Conservation (phyloP, 2,329 filamentous ascomycete genomes). For the Hymenoscyphus infarciens region DNA sequence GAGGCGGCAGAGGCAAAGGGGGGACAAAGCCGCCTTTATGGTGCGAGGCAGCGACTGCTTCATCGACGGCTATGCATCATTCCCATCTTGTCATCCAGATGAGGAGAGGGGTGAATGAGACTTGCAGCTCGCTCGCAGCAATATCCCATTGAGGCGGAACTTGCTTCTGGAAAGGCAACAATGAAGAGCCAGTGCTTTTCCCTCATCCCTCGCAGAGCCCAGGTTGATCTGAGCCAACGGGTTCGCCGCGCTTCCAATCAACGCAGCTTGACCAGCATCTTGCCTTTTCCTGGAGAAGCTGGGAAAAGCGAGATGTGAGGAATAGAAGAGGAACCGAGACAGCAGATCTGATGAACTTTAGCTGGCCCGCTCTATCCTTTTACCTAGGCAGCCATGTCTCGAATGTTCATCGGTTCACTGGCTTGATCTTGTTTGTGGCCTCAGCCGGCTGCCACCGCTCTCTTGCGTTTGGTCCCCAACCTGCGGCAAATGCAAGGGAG, state of each 20-base stretch:
- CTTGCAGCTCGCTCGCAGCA: constrained; percentile 6
- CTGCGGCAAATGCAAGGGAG: constrained; percentile 1
- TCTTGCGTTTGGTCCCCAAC: constrained; percentile 5
- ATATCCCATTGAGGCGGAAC: constrained; percentile 6
- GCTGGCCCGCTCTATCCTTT: background rate
- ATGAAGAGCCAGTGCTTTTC: background rate
- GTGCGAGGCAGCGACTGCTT: constrained; percentile 4
- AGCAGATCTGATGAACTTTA: background rate
- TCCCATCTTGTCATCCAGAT: constrained; percentile 5
- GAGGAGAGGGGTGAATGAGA: constrained; percentile 20
- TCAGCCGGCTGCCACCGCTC: background rate
- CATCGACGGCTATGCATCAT: constrained; percentile 9
- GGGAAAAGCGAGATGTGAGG: constrained; percentile 9
- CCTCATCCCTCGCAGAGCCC: background rate
- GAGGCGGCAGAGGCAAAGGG: background rate
- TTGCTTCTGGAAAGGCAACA: constrained; percentile 19
- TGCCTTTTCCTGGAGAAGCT: constrained; percentile 2
- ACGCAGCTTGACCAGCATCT: background rate
- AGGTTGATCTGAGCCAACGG: background rate
- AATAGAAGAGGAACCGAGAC: background rate
- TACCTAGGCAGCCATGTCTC: background rate
- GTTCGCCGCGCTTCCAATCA: background rate
- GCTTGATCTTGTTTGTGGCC: constrained; percentile 4
- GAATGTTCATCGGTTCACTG: background rate
- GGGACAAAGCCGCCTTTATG: constrained; percentile 26